These are phyloP conservation scores for Ganoderma leucocontextum DNA, from an alignment of 1,284 basidiomycete genomes.

Conservation along the genomic window DNA sequence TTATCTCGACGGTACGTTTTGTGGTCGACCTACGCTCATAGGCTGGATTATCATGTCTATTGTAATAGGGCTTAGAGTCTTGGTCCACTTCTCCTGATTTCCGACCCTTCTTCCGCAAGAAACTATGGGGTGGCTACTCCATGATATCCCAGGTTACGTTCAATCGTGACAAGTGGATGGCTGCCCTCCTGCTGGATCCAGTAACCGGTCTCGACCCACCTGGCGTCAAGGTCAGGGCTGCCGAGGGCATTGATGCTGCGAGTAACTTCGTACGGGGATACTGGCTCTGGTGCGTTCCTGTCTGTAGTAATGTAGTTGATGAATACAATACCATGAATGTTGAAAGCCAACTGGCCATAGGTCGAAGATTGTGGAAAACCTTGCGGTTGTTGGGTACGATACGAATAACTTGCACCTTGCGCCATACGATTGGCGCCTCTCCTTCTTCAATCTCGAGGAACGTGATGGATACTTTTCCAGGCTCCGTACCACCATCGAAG, in stretches of 20 bases:
- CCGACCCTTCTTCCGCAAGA: conserved; percentile 83
- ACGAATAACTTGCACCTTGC: conserved; percentile 90
- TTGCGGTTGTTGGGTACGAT: conserved; percentile 92
- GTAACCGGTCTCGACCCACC: conserved; percentile 92
- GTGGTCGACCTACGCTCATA: not conserved
- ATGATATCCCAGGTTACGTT: conserved; percentile 91
- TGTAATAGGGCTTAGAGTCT: conserved; percentile 74
- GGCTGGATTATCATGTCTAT: not conserved
- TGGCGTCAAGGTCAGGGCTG: conserved; percentile 90
- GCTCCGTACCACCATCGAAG: conserved; percentile 87
- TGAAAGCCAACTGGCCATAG: conserved; percentile 46
- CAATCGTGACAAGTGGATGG: conserved; percentile 89
- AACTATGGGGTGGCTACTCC: conserved; percentile 86
- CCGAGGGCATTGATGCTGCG: conserved; percentile 91
- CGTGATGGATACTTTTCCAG: conserved; percentile 94
- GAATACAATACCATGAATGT: conserved; percentile 15
- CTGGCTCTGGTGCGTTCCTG: conserved; percentile 84
- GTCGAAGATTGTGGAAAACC: conserved; percentile 93
- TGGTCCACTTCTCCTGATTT: conserved; percentile 88
- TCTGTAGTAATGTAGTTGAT: not conserved
- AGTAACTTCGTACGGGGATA: conserved; percentile 94
- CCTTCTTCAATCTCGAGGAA: conserved; percentile 91
- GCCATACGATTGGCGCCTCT: conserved; percentile 91
- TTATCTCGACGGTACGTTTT: conserved; percentile 72
- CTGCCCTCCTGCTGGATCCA: conserved; percentile 91